Base-by-base conservation (phyloP, 305 asterid species). In the Ruellia speciosa region DNA sequence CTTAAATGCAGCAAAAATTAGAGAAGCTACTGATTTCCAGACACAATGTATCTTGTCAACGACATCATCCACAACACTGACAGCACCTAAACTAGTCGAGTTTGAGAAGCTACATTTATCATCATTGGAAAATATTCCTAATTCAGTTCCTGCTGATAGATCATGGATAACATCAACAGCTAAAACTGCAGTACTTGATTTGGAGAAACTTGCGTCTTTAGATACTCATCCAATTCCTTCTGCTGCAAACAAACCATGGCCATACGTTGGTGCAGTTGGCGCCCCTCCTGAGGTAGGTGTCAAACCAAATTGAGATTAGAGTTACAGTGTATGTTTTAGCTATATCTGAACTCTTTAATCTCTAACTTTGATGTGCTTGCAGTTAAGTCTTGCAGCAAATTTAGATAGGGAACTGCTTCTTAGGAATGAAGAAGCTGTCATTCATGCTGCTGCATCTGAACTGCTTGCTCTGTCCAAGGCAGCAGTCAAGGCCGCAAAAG, bases 401-500 rank as follows among this genome's bases (percentile, higher is more conserved):
- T 75, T 72, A 66, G 77, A 77, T 40, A 70, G 71, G 51, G 85
- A 80, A 56, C 58, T 72, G 55, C 81, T 79, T 69, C 67, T 74
- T 74, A 69, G 84, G 55, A 76, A 77, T 60, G 96, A 87, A 77
- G 98, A 87, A 72, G 87, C 95, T 52, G 72, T 73, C 31, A 75
- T 90, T 64, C 79, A 82, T 54, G 98, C 94, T 39, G 94, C 96
- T 71, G 95, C 98, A 46, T 83, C 96, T 46, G 98, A 90, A 77
- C 96, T 90, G 49, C 85, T 87, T 65, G 84, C 94, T 55, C 77
- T 90, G 64, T 96, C 98, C 63, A 87, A 80, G 75, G 94, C 83
- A 49, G 98, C 98, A 54, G 71, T 85, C 41, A 77, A 84, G 68
- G 81, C 79, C 58, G 98, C 98, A 40, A 88, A 90, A 74, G 96